A percentile compares a stretch with the other conserved stretches of the same genome.
Conservation (phyloP, 2,329 filamentous ascomycete genomes). For the Tothia fuscella region DNA sequence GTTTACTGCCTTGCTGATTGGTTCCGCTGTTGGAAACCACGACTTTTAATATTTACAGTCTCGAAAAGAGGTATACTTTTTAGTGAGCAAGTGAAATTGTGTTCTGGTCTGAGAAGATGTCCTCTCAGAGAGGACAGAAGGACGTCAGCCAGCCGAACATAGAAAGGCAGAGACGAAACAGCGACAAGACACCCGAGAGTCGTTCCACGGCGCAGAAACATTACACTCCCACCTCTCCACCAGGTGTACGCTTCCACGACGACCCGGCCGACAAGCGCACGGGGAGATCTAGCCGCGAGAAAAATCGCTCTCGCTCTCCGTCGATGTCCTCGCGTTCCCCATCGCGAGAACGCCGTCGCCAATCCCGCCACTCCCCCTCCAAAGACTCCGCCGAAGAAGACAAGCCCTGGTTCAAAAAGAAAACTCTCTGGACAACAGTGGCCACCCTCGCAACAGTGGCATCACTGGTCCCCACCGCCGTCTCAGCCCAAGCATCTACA, state of each 20-base stretch:
- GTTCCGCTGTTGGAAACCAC: conserved; percentile 7
- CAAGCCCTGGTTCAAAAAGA: conserved; percentile 11
- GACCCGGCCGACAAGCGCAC: conserved; percentile 1
- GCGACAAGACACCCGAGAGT: not conserved
- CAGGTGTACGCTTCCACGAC: not conserved
- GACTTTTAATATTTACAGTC: not conserved
- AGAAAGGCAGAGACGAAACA: not conserved
- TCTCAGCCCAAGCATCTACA: conserved; percentile 2
- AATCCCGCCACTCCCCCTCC: not conserved
- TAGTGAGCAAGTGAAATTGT: not conserved
- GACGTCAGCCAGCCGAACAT: not conserved
- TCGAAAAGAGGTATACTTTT: not conserved
- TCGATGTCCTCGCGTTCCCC: not conserved
- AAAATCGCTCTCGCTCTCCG: not conserved
- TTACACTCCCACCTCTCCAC: conserved; percentile 2
- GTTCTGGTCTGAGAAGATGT: not conserved
- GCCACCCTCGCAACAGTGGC: conserved; percentile 9
- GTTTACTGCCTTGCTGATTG: conserved; percentile 6
- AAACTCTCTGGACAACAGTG: conserved; percentile 9
- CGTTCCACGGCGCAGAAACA: not conserved
- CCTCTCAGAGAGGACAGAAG: not conserved
- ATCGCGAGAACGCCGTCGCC: not conserved
- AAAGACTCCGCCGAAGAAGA: conserved; percentile 3
- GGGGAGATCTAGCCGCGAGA: not conserved
- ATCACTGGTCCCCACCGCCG: conserved; percentile 4